These are phyloP conservation scores for Arachnopeziza araneosa DNA, from an alignment of 2,329 filamentous ascomycete genomes.

Conservation along the genomic window DNA sequence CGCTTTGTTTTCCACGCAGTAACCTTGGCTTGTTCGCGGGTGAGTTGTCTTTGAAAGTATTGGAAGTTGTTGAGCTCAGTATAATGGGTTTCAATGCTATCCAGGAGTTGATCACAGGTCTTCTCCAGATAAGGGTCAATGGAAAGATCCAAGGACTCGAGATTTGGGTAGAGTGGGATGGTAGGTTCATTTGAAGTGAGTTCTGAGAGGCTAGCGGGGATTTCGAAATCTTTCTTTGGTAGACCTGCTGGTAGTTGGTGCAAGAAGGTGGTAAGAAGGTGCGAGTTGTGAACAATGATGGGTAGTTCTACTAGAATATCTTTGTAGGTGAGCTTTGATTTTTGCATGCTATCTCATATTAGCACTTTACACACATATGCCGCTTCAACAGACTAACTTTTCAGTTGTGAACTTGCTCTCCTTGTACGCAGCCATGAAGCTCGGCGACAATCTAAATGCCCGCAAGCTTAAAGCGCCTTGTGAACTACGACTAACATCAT, in stretches of 20 bases:
- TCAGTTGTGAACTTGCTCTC: slow-evolving; percentile 96
- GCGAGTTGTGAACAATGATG: slow-evolving; percentile 89
- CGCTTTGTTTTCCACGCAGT: slow-evolving; percentile 94
- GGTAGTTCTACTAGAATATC: slow-evolving; percentile 91
- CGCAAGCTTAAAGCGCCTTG: slow-evolving; percentile 86
- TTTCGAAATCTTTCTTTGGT: slow-evolving; percentile 60
- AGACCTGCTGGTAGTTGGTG: slow-evolving; percentile 78
- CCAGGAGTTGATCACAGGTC: slow-evolving; percentile 91
- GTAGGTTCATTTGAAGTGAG: slow-evolving; percentile 60
- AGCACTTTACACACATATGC: slow-evolving; percentile 3
- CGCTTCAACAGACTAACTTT: slow-evolving; percentile 53
- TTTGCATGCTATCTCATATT: slow-evolving; percentile 65
- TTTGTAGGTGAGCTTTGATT: slow-evolving; percentile 87
- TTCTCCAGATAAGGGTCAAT: slow-evolving; percentile 98
- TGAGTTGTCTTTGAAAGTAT: slow-evolving; percentile 89
- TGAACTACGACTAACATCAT: slow-evolving; percentile 91
- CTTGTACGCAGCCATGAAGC: slow-evolving; percentile 88
- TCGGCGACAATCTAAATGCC: slow-evolving; percentile 82
- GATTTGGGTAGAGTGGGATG: slow-evolving; percentile 75
- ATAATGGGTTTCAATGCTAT: slow-evolving; percentile 96
- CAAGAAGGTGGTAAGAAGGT: slow-evolving; percentile 90
- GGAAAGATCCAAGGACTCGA: slow-evolving; percentile 78
- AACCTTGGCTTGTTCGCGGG: slow-evolving; percentile 94
- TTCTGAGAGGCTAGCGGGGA: slow-evolving; percentile 74
- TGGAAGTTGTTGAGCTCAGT: slow-evolving; percentile 99